Evolutionary conservation across 2,329 filamentous ascomycete species (phyloP), one percentile per base, ranked within the genome.

Genomic region (Penicillium olsonii): DNA sequence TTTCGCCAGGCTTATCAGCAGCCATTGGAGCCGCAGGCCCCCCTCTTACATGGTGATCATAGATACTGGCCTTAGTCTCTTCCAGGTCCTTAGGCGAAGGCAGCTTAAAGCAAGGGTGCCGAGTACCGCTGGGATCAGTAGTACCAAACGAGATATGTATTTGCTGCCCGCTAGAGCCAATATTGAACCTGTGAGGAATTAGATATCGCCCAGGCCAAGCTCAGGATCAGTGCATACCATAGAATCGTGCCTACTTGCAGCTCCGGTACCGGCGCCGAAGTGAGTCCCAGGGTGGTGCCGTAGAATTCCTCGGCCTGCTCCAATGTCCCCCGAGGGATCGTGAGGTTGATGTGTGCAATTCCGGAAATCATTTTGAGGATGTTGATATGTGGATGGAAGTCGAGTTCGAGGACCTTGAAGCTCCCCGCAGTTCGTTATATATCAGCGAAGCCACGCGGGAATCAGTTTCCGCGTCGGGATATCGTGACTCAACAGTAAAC

Each of bases 81-180:
- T 73, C 55, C 39, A 86, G 65, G n/a, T 73, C 72, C 22, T 81
- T 77, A 1, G 60, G 65, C 11, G 71, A 76, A 1, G 65, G 72
- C 2, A 85, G 57, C 31, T 72, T 75, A 57, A 87, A 85, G 65
- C 83, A 87, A 3, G 82, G 80, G 57, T 86, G 83, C 2, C 80
- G 73, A 2, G 69, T 68, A 0, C 78, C 77, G 5, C 52, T 41
- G 1, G 66, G 57, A 19, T 76, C 70, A 26, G 75, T 75, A 1
- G 69, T 59, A 0, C 78, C 79, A 46, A 62, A 55, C 0, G 78
- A 77, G 42, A 84, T 66, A 59, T 84, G 81, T 12, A 85, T 71
- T 67, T 84, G 80, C 60, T 84, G 81, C 2, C 73, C 72, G 2
- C 65, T 65, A 6, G 70, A 69, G 12, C 74, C 79, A 47, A 85